Conservation (phyloP, 331 rosid species). For the Malus hybrid region DNA sequence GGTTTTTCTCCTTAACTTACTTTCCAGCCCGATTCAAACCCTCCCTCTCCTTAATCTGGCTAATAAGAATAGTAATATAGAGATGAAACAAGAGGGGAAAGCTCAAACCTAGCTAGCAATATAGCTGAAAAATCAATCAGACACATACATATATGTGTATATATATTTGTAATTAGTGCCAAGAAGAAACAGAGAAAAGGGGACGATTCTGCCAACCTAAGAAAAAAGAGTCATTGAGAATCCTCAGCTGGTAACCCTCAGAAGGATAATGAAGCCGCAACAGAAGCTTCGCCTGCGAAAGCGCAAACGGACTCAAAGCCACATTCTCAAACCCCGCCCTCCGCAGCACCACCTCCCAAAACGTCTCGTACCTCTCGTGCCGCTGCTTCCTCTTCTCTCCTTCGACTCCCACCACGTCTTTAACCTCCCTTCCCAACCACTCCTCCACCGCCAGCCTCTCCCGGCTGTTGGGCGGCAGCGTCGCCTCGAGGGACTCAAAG, state of each 20-base stretch:
- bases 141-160: not conserved
- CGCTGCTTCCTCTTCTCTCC: constrained; percentile 14
- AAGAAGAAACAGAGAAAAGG: constrained; percentile 53
- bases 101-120: not conserved
- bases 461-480: constrained; percentile 42
- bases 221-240: constrained; percentile 30
- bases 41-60: too few species aligned
- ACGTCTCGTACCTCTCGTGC: constrained; percentile 29
- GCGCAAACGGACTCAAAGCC: constrained; percentile 45
- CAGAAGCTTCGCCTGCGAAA: constrained; percentile 49
- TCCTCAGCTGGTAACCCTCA: constrained; percentile 42
- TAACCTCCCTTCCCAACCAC: constrained; percentile 41
- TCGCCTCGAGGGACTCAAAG: constrained; percentile 46
- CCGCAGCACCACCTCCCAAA: constrained; percentile 37
- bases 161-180: constrained; percentile 19
- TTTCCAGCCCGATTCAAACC: too few species aligned
- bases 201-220: constrained; percentile 48
- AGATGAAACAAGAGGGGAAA: not conserved
- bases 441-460: constrained; percentile 47
- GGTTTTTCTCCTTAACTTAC: too few species aligned
- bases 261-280: constrained; percentile 55
- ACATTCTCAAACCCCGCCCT: constrained; percentile 38
- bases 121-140: not conserved
- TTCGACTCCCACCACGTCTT: constrained; percentile 24
- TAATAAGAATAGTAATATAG: too few species aligned